phyloP scores from a whole-genome alignment of 495 filamentous ascomycete genomes.

The Corynascus novoguineensis region DNA sequence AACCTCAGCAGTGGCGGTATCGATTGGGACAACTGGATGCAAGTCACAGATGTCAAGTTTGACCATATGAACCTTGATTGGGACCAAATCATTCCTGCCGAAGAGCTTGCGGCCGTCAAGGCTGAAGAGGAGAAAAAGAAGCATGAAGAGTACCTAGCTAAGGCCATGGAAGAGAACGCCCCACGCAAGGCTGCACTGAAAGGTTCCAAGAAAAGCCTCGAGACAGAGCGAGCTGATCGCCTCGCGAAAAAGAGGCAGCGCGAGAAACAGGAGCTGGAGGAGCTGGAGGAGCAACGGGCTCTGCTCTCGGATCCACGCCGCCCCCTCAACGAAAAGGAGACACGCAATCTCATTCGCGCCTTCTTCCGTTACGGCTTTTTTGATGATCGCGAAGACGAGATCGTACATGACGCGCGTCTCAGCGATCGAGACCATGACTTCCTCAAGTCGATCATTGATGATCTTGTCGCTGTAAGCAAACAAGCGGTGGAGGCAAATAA shows the following conservation, averaged over 20 bases:
- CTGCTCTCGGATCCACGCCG: constrained; percentile 71
- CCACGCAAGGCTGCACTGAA: constrained; percentile 67
- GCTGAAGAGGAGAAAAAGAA: constrained; percentile 78
- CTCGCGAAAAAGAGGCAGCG: constrained; percentile 89
- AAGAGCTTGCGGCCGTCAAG: constrained; percentile 81
- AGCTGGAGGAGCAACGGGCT: constrained; percentile 53
- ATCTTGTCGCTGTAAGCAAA: constrained; percentile 47
- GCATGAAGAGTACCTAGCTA: constrained; percentile 75
- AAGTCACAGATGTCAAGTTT: constrained; percentile 90
- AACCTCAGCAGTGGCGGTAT: constrained; percentile 66
- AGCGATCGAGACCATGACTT: constrained; percentile 72
- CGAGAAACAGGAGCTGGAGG: constrained; percentile 59
- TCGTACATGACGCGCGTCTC: constrained; percentile 79
- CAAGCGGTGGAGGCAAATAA: constrained; percentile 70
- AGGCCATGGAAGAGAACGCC: constrained; percentile 76
- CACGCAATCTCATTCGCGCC: constrained; percentile 78
- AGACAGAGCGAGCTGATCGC: constrained; percentile 74
- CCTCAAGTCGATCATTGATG: constrained; percentile 56
- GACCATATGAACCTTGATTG: constrained; percentile 75
- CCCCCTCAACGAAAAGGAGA: constrained; percentile 83
- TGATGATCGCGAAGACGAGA: constrained; percentile 76
- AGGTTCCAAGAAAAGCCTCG: constrained; percentile 53
- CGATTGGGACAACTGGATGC: constrained; percentile 92
- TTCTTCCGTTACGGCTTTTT: constrained; percentile 85
- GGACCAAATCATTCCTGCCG: constrained; percentile 97